Evolutionary conservation across 2,329 filamentous ascomycete species (phyloP), one percentile per base, ranked within the genome.

Genomic region (Paraphaeosphaeria sporulosa): DNA sequence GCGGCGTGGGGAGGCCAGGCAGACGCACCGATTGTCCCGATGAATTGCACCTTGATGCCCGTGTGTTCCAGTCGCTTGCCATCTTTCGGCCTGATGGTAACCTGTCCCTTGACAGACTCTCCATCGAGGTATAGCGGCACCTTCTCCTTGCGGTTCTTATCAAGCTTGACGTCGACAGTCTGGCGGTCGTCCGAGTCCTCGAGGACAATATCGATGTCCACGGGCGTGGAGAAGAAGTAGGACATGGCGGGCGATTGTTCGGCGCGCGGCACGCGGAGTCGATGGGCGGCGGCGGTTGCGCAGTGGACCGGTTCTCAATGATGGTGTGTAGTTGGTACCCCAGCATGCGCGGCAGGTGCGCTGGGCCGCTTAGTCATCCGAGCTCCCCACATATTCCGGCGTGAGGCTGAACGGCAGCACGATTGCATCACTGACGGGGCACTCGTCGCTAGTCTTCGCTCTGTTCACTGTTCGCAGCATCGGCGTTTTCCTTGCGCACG

Each of bases 1-100:
- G 17, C 38, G 38, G n/a, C 38, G 49, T n/a, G 23, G n/a, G 42
- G 32, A 30, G 30, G 38, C 21, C 46, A 47, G 53, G 54, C 34
- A 32, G 43, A 72, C 74, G n/a, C 67, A 95, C 93, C 93, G 84
- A 99, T 99, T 64, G 94, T 96, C 77, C 95, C 95, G 73, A 99
- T 97, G 83, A 99, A 99, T 79, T 99, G 95, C 72, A 99, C 94
- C 82, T 99, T 99, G 86, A 99, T 97, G 71, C 95, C 95, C 12
- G 94, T 98, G 80, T 99, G 95, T 81, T 99, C 95, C 75, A 99
- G 85, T 63, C 95, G 88, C 85, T 98, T 98, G 76, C 95, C 95
- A 85, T 99, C 95, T 81, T 99, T 99, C 52, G 95, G 95, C 69
- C 95, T 85, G 69, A 99, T 89, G 8, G 95, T 99, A 63, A 99